phyloP scores from a whole-genome alignment of 2,329 filamentous ascomycete species.

The Ceratocystis colombiana region DNA sequence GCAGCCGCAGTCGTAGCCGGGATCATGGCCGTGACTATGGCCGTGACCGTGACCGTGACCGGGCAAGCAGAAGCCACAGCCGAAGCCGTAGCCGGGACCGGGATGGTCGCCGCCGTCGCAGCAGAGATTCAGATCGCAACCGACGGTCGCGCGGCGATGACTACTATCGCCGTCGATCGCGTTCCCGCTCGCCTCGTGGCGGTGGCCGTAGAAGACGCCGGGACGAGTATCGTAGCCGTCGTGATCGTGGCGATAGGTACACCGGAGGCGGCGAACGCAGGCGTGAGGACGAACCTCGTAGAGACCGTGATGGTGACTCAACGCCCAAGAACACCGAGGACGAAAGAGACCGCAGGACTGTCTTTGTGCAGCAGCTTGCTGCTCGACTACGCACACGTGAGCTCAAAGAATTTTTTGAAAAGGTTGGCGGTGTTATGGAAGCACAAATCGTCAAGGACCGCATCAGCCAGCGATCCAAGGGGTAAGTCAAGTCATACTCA shows the following conservation, averaged over 20 bases:
- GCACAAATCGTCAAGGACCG: conserved; percentile 98
- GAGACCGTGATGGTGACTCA: conserved; percentile 39
- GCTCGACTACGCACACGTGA: conserved; percentile 86
- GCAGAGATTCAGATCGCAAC: conserved; percentile 71
- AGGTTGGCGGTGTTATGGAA: conserved; percentile 87
- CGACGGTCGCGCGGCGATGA: conserved; percentile 50
- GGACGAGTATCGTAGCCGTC: conserved; percentile 36
- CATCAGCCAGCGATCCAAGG: conserved; percentile 93
- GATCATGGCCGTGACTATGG: conserved; percentile 48
- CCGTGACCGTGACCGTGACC: conserved; percentile 46
- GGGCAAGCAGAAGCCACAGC: conserved; percentile 41
- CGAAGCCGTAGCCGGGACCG: conserved; percentile 45
- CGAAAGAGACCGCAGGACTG: conserved; percentile 89
- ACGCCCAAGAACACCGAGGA: conserved; percentile 80
- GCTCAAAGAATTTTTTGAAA: conserved; percentile 89
- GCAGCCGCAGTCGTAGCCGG: conserved; percentile 29
- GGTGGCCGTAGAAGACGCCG: conserved; percentile 27
- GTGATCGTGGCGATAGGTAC: conserved; percentile 40
- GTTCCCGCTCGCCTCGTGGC: conserved; percentile 60
- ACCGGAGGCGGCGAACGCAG: conserved; percentile 45
- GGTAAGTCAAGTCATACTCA: conserved; percentile 52
- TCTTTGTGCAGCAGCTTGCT: conserved; percentile 97
- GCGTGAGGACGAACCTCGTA: conserved; percentile 41
- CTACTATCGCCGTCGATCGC: conserved; percentile 61
- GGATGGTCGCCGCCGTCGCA: conserved; percentile 56